Base-by-base conservation (phyloP, 1,284 basidiomycete species). In the Rhodotorula sp. region DNA sequence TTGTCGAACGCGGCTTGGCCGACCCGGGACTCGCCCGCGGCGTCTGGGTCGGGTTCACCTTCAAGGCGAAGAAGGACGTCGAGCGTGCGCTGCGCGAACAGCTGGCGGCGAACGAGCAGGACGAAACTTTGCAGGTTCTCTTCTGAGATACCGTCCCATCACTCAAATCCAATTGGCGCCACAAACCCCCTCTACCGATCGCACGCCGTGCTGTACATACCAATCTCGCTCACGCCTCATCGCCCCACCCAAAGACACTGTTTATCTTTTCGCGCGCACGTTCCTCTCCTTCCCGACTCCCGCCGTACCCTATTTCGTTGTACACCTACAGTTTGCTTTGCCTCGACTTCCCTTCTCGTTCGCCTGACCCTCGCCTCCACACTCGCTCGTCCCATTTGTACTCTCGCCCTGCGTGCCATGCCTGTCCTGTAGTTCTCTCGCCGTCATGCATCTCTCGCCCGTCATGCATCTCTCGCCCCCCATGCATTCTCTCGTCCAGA, bases 21-120 rank as follows among this genome's bases (percentile, higher is more conserved):
- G 70, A 55, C 26, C 74, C 73, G 19, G 83, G 86, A 5, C 84
- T 87, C 76, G 82, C 85, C 14, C 84, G 93, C 47, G 93, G 92
- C 5, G 89, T 95, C 59, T 97, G 92, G 92, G 92, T 97, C 71
- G 95, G 97, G 5, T 99, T 99, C 81, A 99, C 97, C 3, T 98
- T 98, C 69, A 79, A 78, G 66, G 74, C 69, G 3, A 72, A 72
- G 65, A 71, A 71, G 67, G 63, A 68, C 26, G 66, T 56, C 15
- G 70, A 68, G 5, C 54, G 59, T 28, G 60, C 66, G 16, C 10
- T 68, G 7, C 45, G 43, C 58, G 70, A 65, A 28, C 31, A 62
- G 50, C 66, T 67, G 49, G 38, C 26, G 31, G 49, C 54, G 43
- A 23, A 57, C 5, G 50, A 56, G n/a, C 49, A 49, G 45, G 54